Evolutionary conservation across 78 protist species (phyloP).

Genomic region (Dictyostelium firmibasis): DNA sequence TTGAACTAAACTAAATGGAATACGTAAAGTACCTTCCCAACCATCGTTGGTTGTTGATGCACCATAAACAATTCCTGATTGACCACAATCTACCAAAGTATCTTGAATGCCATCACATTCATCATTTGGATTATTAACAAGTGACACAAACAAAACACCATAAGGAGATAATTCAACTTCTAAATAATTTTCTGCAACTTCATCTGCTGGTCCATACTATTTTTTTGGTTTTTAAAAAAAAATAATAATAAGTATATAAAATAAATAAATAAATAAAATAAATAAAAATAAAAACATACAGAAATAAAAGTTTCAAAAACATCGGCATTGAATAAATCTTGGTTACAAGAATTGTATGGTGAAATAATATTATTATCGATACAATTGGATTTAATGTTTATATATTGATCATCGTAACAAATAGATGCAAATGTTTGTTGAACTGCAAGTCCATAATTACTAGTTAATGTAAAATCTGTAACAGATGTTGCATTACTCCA

Average conservation of each 20-base stretch:
- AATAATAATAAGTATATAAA: too few species aligned
- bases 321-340: slow-evolving; percentile 32
- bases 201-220: not conserved
- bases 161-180: slow-evolving; percentile 68
- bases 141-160: slow-evolving; percentile 53
- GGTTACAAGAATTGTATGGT: slow-evolving; percentile 38
- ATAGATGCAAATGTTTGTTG: slow-evolving; percentile 47
- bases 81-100: slow-evolving; percentile 42
- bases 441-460: not conserved
- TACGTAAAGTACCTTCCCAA: slow-evolving; percentile 22
- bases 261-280: too few species aligned
- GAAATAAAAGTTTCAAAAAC: slow-evolving; percentile 55
- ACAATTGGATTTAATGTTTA: not conserved
- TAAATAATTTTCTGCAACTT: slow-evolving; percentile 5
- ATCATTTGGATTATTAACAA: slow-evolving; percentile 38
- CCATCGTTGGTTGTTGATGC: not conserved
- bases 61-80: slow-evolving; percentile 24
- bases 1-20: slow-evolving; percentile 4
- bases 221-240: too few species aligned
- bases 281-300: not conserved
- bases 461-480: not conserved
- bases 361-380: slow-evolving; percentile 45
- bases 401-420: slow-evolving; percentile 23
- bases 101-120: slow-evolving; percentile 37
- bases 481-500: slow-evolving; percentile 8